These are phyloP conservation scores for Cryomyces antarcticus DNA, from an alignment of 495 filamentous ascomycete genomes.

Conservation along the genomic window DNA sequence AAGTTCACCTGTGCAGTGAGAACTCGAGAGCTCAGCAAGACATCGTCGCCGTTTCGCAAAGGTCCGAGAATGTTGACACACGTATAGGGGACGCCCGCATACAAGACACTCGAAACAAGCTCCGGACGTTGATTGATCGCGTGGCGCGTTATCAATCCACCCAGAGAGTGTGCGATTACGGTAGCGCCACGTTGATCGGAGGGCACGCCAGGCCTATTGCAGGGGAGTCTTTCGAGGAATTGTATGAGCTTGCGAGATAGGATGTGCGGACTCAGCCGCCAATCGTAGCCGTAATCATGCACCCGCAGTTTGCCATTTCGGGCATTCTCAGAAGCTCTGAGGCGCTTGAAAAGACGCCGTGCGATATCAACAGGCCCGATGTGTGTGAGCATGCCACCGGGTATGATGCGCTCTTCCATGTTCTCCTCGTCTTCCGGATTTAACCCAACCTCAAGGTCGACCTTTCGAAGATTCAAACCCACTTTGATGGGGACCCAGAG, in stretches of 20 bases:
- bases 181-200: constrained; percentile 41
- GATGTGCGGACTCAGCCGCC: constrained; percentile 70
- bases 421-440: constrained; percentile 67
- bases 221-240: constrained; percentile 56
- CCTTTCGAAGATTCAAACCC: constrained; percentile 77
- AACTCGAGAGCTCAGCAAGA: constrained; percentile 73
- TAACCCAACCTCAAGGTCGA: constrained; percentile 76
- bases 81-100: constrained; percentile 63
- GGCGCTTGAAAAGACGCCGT: constrained; percentile 54
- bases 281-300: constrained; percentile 89
- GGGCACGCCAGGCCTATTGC: constrained; percentile 35
- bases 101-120: constrained; percentile 72
- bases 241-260: constrained; percentile 45
- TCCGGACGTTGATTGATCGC: constrained; percentile 76
- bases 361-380: constrained; percentile 88
- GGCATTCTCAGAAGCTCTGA: constrained; percentile 54
- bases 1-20: constrained; percentile 92
- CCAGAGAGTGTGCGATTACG: constrained; percentile 78
- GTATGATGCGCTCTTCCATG: constrained; percentile 61
- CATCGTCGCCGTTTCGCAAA: constrained; percentile 74
- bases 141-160: constrained; percentile 76
- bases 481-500: constrained; percentile 92
- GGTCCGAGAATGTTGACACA: constrained; percentile 88
- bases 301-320: constrained; percentile 51
- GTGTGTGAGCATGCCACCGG: constrained; percentile 71